Evolutionary conservation across 495 filamentous ascomycete genomes (phyloP), one percentile per base, ranked within the genome.

Genomic region (Aspergillus taichungensis): DNA sequence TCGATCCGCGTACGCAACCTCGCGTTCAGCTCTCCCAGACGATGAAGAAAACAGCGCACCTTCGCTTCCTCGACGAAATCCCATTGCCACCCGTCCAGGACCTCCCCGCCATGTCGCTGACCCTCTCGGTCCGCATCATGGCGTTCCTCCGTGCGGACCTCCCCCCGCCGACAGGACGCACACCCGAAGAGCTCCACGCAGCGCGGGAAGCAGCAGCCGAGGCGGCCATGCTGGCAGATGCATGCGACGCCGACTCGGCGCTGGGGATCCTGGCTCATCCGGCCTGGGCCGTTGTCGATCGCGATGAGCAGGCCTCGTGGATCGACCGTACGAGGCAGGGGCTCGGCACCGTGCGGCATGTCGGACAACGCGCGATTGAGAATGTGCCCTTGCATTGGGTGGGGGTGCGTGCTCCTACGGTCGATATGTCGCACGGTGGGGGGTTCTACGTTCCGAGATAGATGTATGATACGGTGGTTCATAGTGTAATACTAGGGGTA

Each of bases 341-440:
- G 31, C 68, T 65, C 47, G 54, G 56, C 1, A 68, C 65, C 35
- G 53, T 65, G 0, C 53, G 67, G 30, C 51, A 59, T 8, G 64
- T 63, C 1, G 66, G 72, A 1, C 75, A 79, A 58, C 69, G 56
- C 42, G 67, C 67, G 42, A 57, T 78, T 11, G 75, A 77, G 39
- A 69, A 67, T 40, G 60, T 80, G 2, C 76, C 76, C 3, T 49
- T 83, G 30, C 73, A 83, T 52, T 54, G 63, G 37, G 52, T 75
- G 6, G 80, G 80, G 0, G 68, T 84, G 37, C 67, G 82, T 29
- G 72, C 66, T 8, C 57, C 60, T 5, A 58, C 61, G n/a, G 78
- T 71, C 13, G 64, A 62, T 39, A 56, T 61, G 29, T 55, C 47
- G 34, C 52, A 61, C 27, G 45, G 70, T 8, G 53, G 49, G 3